Evolutionary conservation across 495 filamentous ascomycete genomes (phyloP), one percentile per base, ranked within the genome.

Genomic region (Trichoderma virens): DNA sequence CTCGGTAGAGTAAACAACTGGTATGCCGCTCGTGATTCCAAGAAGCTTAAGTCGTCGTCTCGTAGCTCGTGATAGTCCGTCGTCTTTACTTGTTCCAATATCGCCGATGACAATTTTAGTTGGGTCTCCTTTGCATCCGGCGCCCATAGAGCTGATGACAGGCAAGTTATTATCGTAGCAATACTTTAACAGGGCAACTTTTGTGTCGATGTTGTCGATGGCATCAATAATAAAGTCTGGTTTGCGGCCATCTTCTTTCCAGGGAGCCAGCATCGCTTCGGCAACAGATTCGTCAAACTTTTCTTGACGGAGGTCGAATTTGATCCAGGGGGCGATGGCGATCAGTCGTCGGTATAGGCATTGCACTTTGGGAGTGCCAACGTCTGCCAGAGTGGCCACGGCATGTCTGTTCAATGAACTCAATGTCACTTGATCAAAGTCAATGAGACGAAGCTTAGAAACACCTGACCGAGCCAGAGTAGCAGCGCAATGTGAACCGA

Each of bases 141-240:
- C 94, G 1, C 94, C 94, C 94, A 98, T 99, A 6, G 92, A 92
- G 11, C 91, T 92, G 64, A 99, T 90, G 5, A 98, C 90, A 0
- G 83, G 88, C 23, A 98, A 77, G 0, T 79, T 79, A 66, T 90
- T 82, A 63, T 86, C 79, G 66, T 91, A 79, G 74, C 94, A 99
- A 73, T 96, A 96, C 73, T 90, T 85, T 62, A 99, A 79, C 62
- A 99, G 73, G 62, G 90, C 89, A 18, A 98, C 94, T 76, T 99
- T 99, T 61, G 91, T 96, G 27, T 93, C 88, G 65, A 98, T 97
- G 73, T 99, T 98, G 70, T 99, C 94, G 66, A 99, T 99, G 16
- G 94, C 96, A 76, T 99, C 94, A 28, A 99, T 85, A 5, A 99
- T 87, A 66, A 87, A 99, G 69, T 92, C 89, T 2, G 91, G 91